Evolutionary conservation across 495 filamentous ascomycete species (phyloP).

Genomic region (Neurospora sp.): DNA sequence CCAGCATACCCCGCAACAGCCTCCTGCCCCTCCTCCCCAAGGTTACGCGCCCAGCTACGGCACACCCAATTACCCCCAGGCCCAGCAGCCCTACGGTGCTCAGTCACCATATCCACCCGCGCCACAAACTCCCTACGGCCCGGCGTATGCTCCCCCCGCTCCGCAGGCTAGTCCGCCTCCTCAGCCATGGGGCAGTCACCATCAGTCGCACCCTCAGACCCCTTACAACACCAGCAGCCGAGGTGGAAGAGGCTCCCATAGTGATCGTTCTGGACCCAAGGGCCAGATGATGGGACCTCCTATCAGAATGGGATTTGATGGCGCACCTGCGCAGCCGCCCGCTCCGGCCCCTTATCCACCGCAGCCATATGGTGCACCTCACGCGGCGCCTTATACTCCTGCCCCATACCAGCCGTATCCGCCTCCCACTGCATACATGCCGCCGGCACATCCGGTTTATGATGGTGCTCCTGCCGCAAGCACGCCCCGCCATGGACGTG

Average conservation of each 20-base stretch:
- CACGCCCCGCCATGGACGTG: slow-evolving; percentile 26
- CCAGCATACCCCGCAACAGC: slow-evolving; percentile 12
- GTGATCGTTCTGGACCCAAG: slow-evolving; percentile 35
- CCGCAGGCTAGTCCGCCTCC: slow-evolving; percentile 24
- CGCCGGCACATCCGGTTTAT: slow-evolving; percentile 11
- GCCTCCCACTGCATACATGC: not conserved
- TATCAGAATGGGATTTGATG: slow-evolving; percentile 48
- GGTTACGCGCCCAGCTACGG: slow-evolving; percentile 44
- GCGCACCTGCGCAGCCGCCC: slow-evolving; percentile 22
- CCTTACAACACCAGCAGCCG: slow-evolving; percentile 39
- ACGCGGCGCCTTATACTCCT: slow-evolving; percentile 23
- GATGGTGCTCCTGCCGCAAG: slow-evolving; percentile 23
- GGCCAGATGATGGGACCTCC: slow-evolving; percentile 47
- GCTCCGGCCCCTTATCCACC: slow-evolving; percentile 25
- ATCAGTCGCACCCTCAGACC: slow-evolving; percentile 33
- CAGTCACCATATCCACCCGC: slow-evolving; percentile 20
- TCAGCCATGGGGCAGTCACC: slow-evolving; percentile 23
- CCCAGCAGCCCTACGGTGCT: slow-evolving; percentile 11
- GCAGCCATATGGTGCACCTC: slow-evolving; percentile 6
- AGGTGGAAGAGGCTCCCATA: slow-evolving; percentile 42
- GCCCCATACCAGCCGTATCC: slow-evolving; percentile 13
- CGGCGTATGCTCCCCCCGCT: slow-evolving; percentile 22
- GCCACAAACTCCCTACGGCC: slow-evolving; percentile 23
- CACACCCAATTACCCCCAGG: slow-evolving; percentile 28
- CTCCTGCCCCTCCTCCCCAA: slow-evolving; percentile 26